Conservation (phyloP, 345 rosid genomes). For the Aquilaria sinensis region DNA sequence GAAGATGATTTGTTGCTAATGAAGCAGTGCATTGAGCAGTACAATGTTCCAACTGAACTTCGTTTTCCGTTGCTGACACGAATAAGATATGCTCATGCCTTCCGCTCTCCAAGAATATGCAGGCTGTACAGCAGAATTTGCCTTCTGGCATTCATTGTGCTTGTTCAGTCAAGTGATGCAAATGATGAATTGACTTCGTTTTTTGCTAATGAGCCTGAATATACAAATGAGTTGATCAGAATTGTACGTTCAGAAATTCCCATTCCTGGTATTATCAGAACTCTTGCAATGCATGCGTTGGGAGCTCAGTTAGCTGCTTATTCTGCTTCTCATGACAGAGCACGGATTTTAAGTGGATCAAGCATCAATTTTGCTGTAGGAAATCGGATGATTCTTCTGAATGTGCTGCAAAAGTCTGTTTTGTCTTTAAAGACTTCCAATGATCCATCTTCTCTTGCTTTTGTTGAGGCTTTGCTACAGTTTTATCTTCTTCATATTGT, state of each 20-base stretch:
- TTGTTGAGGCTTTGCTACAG: conserved; percentile 93
- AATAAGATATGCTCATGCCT: conserved; percentile 90
- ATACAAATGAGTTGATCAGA: conserved; percentile 89
- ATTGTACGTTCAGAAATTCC: conserved; percentile 87
- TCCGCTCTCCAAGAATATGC: conserved; percentile 77
- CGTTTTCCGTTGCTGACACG: conserved; percentile 85
- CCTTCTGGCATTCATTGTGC: conserved; percentile 90
- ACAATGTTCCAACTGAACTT: conserved; percentile 67
- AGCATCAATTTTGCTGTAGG: conserved; percentile 90
- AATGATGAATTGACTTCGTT: conserved; percentile 83
- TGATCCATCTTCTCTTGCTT: conserved; percentile 83
- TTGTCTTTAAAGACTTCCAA: conserved; percentile 66
- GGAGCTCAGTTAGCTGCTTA: conserved; percentile 95
- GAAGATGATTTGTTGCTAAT: conserved; percentile 78
- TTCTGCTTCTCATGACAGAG: conserved; percentile 91
- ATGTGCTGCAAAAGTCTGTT: conserved; percentile 95
- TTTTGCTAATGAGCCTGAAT: conserved; percentile 94
- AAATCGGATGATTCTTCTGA: conserved; percentile 82
- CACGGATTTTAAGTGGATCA: conserved; percentile 87
- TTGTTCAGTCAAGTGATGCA: conserved; percentile 94
- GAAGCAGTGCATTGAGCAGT: conserved; percentile 76
- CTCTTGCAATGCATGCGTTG: conserved; percentile 92
- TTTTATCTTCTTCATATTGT: conserved; percentile 93
- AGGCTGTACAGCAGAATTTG: conserved; percentile 88
- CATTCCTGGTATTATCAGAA: conserved; percentile 76